phyloP scores from a whole-genome alignment of 2,329 filamentous ascomycete genomes.

The Cladosporium sp. region DNA sequence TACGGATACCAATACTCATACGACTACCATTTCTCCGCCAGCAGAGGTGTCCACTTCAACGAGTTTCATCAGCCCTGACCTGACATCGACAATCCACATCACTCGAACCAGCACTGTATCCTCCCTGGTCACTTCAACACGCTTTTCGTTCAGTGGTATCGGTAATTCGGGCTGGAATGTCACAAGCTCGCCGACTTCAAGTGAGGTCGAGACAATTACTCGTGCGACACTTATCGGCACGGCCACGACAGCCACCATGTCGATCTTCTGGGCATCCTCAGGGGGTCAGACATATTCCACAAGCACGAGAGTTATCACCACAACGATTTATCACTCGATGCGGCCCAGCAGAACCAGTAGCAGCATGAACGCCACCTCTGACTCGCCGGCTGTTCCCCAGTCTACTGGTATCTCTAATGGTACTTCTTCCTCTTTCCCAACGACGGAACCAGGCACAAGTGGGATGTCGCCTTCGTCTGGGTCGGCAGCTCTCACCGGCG shows the following conservation, averaged over 20 bases:
- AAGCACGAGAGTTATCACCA: conserved; percentile 23
- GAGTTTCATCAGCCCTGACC: conserved; percentile 19
- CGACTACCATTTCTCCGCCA: conserved; percentile 18
- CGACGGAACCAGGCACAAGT: not conserved
- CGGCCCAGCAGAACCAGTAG: conserved; percentile 1
- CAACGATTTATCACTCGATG: conserved; percentile 15
- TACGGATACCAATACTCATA: conserved; percentile 10
- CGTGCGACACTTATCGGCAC: conserved; percentile 3
- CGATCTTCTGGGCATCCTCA: conserved; percentile 22
- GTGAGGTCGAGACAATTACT: conserved; percentile 9
- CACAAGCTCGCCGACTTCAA: conserved; percentile 11
- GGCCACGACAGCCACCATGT: conserved; percentile 21
- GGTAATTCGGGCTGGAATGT: conserved; percentile 27
- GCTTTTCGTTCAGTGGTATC: conserved; percentile 22
- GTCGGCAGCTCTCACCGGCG: not conserved
- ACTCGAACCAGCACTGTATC: conserved; percentile 24
- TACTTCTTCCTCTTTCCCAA: conserved; percentile 4
- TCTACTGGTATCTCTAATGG: not conserved
- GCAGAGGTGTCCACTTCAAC: conserved; percentile 26
- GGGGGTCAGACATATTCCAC: conserved; percentile 25
- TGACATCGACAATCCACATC: conserved; percentile 27
- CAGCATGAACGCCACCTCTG: conserved; percentile 15
- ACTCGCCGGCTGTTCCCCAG: not conserved
- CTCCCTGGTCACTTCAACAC: conserved; percentile 14
- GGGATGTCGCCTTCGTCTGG: conserved; percentile 3